phyloP scores from a whole-genome alignment of 805 yeast genomes.

The Brettanomyces custersianus region DNA sequence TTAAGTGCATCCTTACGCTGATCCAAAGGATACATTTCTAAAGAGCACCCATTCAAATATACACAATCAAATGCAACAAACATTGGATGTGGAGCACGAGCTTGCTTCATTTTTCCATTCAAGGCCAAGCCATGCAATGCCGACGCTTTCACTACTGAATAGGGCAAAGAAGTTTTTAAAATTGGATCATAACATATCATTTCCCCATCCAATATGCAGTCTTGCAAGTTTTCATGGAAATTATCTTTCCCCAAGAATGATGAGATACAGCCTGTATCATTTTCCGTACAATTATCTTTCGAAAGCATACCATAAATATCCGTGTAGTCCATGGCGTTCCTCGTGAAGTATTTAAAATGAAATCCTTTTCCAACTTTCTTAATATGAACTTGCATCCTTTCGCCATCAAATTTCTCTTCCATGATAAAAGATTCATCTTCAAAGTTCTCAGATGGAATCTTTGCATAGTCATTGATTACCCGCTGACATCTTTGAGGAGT shows the following conservation, averaged over 20 bases:
- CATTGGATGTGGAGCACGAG: constrained; percentile 33
- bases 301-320: constrained; percentile 46
- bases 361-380: constrained; percentile 29
- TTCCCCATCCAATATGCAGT: constrained; percentile 74
- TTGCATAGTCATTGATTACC: constrained; percentile 38
- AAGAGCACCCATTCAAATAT: constrained; percentile 54
- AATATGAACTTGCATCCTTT: constrained; percentile 73
- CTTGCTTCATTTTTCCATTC: constrained; percentile 12
- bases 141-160: constrained; percentile 68
- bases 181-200: constrained; percentile 80
- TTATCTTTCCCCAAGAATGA: constrained; percentile 24
- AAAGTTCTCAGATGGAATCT: constrained; percentile 32
- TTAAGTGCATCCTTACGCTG: constrained; percentile 47
- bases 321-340: constrained; percentile 69
- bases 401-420: constrained; percentile 94
- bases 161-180: constrained; percentile 53
- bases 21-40: constrained; percentile 44
- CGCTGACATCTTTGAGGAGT: constrained; percentile 70
- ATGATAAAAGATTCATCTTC: constrained; percentile 41
- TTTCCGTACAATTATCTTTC: constrained; percentile 9
- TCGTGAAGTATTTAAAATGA: constrained; percentile 43
- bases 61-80: constrained; percentile 68
- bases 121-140: constrained; percentile 43
- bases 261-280: constrained; percentile 19
- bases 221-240: constrained; percentile 21